Evolutionary conservation across 1,139 yeast species (phyloP), one percentile per base, ranked within the genome.

Genomic region (Neolecta irregularis): DNA sequence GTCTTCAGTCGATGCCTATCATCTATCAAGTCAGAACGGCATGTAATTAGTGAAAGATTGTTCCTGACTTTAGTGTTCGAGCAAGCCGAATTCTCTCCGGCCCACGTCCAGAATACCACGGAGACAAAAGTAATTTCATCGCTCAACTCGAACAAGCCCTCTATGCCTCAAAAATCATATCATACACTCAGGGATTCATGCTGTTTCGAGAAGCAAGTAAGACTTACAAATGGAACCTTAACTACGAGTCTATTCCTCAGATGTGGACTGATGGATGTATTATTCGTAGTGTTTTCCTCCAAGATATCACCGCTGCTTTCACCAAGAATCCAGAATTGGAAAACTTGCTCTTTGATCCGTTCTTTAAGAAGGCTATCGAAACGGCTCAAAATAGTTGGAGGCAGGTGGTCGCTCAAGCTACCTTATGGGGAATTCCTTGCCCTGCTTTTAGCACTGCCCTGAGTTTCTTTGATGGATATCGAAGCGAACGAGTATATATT

Each of bases 261-360:
- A 88, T 88, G 98, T 88, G 98, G 98, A 78, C 98, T 73, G 98
- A 98, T 68, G 98, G 98, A 51, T 88, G 98, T 72, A 88, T 88
- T 62, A 88, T 88, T 65, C 80, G 96, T 71, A 88, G 98, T 40
- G 95, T 85, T 49, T 88, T 88, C 78, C 71, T 88, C 57, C 95
- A 74, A 56, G 96, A 88, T 63, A 88, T 88, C 64, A 88, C 98
- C 52, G 61, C 80, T 60, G 98, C 98, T 48, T 88, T 76, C 78
- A 79, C 85, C 65, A 74, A 78, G 61, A 68, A 77, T 67, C 93
- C 94, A 59, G 74, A 83, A 48, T 68, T 88, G 56, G 95, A 85
- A 69, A 85, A 83, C 75, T 70, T 88, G 65, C 68, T 88, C 59
- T 85, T 85, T 76, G 74, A 40, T 19, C 38, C 36, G 24, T 88